Evolutionary conservation across 768 basidiomycete genomes (phyloP), one percentile per base, ranked within the genome.

Genomic region (Psilocybe cyanescens): DNA sequence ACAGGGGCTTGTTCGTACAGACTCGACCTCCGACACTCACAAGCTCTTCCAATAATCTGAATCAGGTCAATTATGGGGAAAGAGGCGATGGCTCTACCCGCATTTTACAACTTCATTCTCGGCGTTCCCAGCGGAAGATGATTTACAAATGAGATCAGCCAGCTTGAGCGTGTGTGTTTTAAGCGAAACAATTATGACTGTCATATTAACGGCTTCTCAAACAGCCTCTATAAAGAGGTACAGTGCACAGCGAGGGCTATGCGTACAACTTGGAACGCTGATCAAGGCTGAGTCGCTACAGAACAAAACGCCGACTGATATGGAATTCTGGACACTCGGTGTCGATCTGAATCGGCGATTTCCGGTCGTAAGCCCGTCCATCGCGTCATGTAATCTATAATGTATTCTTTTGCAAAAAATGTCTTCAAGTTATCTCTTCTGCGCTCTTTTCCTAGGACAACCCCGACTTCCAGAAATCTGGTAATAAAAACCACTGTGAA

Each of bases 281-380:
- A 7, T 28, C 31, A 51, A n/a, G 8, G 19, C 14, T 49, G 37
- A 8, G 8, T 44, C n/a, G 11, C 14, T 5, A 44, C 8, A 44
- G 41, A 16, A 16, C 41, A 11, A 44, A 44, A 44, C 11, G 11
- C 41, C 14, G 41, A 29, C 28, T n/a, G 17, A 53, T 53, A 33
- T 17, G 49, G 33, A 11, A 12, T 51, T 14, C 12, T 16, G 4
- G 12, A 4, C 33, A 53, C 51, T 53, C 51, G 51, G 51, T 33
- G 51, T 53, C 30, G 55, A 44, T 44, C 41, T 17, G 14, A 45
- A 60, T 58, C 57, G 66, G 61, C 58, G 59, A 63, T 61, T 59
- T 57, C 68, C 68, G 65, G 55, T 57, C 46, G 45, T 35, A 47
- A 56, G 48, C 45, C 11, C 37, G 19, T 17, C n/a, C 16, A 60